Base-by-base conservation (phyloP, 1,284 basidiomycete species). In the Cryptococcus hybrid region DNA sequence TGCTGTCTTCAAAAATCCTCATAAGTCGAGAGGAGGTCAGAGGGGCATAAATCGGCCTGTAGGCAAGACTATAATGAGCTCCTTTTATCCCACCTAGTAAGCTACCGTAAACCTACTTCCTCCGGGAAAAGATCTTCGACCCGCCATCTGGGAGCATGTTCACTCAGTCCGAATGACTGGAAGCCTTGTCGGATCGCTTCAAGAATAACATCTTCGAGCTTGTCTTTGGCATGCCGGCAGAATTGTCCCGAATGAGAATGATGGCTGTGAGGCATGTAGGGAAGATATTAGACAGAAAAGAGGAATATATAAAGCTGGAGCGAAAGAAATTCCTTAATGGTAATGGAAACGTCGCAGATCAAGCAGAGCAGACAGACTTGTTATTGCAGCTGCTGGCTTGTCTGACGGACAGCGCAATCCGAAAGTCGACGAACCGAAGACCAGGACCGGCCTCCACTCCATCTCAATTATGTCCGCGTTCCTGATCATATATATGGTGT, bases 241-340 rank as follows among this genome's bases (percentile, higher is more conserved):
- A 97, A 99, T 72, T 96, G 88, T 37, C 95, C 95, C 6, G 93
- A 97, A 73, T 98, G 94, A 8, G 92, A 95, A 78, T 97, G 95
- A 73, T 93, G 92, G 68, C 88, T 90, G 74, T 88, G 82, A 63
- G 90, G 90, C 92, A 93, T 94, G 11, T 43, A 51, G 1, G 13
- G 15, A 2, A 43, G 24, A 24, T 24, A 24, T 24, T 38, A 34
- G 44, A 53, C n/a, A 11, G n/a, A 53, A 46, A 46, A 8, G 18
- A n/a, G 9, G 18, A 18, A n/a, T 9, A 47, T 13, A 47, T 47
- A 24, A 47, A 30, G 18, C 13, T 12, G 18, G 9, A 47, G 18
- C 18, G 45, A 15, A 15, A 9, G 11, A 15, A 12, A 18, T 47
- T 47, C 18, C 18, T 47, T 9, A 42, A 42, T 42, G 40, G 9